Evolutionary conservation across 108 stramenopile species (phyloP), one percentile per base, ranked within the genome.

Genomic region (Pseudonitzschia delicatissima): DNA sequence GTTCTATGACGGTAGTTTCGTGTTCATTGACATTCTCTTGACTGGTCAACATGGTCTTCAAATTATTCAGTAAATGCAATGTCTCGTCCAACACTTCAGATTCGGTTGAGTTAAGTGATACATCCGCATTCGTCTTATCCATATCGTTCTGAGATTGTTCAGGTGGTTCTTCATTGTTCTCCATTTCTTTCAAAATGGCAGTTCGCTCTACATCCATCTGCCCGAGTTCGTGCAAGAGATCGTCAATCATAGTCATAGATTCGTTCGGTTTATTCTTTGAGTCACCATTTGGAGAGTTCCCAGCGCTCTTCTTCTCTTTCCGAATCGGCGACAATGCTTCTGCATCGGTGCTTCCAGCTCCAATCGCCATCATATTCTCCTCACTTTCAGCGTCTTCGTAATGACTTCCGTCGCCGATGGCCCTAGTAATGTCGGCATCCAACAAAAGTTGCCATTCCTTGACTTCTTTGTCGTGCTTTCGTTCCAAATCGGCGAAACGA

Each of bases 181-280:
- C n/a, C 42, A 74, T 53, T 67, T 74, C 57, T n/a, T 67, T 59
- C 47, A 74, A 51, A 49, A 74, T 49, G 12, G 21, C 35, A 15
- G 40, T 59, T 29, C 73, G 66, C 29, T 74, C 73, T 27, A 52
- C 26, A n/a, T 67, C 73, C 73, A 74, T 74, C 27, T 67, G 34
- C 15, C 42, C 61, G 9, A 74, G 12, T 62, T 74, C 73, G 42
- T 74, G 60, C 37, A 74, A 31, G 21, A 66, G 21, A 9, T 39
- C 51, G 31, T 66, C 66, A 34, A 66, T 66, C 51, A 36, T 66
- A 13, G 20, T 32, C 18, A 61, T 61, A 7, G 60, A 61, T 27
- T 61, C 33, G 20, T 21, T 39, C 5, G 39, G 60, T 26, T 9
- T 17, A 35, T 23, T 61, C 11, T 61, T 25, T 4, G 32, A 20